Conservation (phyloP, 2,329 filamentous ascomycete genomes). For the Sporothrix dimorphospora region DNA sequence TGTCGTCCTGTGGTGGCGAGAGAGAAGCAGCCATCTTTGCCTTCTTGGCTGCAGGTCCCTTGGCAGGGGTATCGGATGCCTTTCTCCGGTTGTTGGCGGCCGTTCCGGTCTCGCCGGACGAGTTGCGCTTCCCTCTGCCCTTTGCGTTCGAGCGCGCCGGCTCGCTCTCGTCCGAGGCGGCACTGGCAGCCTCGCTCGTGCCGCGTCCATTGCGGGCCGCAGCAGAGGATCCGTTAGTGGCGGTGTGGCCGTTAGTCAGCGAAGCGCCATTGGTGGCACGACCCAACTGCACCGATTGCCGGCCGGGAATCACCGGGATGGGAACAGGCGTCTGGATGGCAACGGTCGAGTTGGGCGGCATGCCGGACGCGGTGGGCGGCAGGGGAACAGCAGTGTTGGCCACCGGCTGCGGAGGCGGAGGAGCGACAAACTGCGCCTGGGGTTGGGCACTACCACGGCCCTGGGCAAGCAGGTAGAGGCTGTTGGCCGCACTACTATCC, state of each 20-base stretch:
- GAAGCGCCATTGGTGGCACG: slow-evolving; percentile 50
- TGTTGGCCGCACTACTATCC: slow-evolving; percentile 94
- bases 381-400: slow-evolving; percentile 48
- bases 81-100: slow-evolving; percentile 74
- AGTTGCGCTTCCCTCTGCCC: slow-evolving; percentile 70
- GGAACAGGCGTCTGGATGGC: slow-evolving; percentile 23
- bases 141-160: slow-evolving; percentile 66
- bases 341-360: neutral
- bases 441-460: slow-evolving; percentile 61
- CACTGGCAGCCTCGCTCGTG: slow-evolving; percentile 69
- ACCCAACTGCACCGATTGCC: slow-evolving; percentile 37
- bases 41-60: slow-evolving; percentile 71
- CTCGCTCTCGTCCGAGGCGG: slow-evolving; percentile 73
- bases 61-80: slow-evolving; percentile 66
- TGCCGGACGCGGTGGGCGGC: neutral
- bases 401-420: slow-evolving; percentile 49
- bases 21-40: slow-evolving; percentile 55
- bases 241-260: slow-evolving; percentile 50
- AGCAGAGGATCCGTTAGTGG: neutral
- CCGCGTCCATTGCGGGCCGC: slow-evolving; percentile 52
- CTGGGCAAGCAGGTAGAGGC: slow-evolving; percentile 86
- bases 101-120: slow-evolving; percentile 43
- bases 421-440: slow-evolving; percentile 52
- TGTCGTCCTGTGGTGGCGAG: slow-evolving; percentile 32
- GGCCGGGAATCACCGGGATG: slow-evolving; percentile 34